Evolutionary conservation across 495 filamentous ascomycete species (phyloP).

Genomic region (Articulospora tetracladia): DNA sequence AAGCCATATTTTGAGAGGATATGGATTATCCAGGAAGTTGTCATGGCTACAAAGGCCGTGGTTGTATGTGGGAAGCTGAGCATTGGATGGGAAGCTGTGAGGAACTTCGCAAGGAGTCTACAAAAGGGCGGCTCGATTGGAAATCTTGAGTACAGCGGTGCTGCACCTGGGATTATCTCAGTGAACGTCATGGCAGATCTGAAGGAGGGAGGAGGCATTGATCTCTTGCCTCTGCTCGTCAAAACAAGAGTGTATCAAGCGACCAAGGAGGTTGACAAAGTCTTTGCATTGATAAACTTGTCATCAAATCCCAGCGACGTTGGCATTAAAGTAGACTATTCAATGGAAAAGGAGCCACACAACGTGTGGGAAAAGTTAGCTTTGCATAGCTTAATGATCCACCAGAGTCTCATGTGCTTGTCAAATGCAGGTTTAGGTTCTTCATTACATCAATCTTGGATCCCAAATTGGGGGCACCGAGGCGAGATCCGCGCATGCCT

Average conservation of each 20-base stretch:
- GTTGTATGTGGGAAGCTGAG: not conserved
- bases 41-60: not conserved
- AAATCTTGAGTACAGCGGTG: constrained; percentile 20
- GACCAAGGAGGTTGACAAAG: not conserved
- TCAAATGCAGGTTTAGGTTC: not conserved
- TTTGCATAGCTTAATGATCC: not conserved
- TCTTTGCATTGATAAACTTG: not conserved
- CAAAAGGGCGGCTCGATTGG: constrained; percentile 1
- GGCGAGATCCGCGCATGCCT: not conserved
- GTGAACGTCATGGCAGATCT: constrained; percentile 1
- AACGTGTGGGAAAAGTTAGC: not conserved
- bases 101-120: not conserved
- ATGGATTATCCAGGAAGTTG: constrained; percentile 1
- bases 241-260: not conserved
- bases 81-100: not conserved
- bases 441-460: not conserved
- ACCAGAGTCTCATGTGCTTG: not conserved
- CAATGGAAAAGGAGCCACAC: not conserved
- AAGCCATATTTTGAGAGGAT: not conserved
- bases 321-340: constrained; percentile 1
- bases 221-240: not conserved
- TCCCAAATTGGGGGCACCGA: not conserved
- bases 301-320: not conserved
- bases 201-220: not conserved
- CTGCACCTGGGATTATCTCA: not conserved